Evolutionary conservation across 1,284 basidiomycete genomes (phyloP).

Genomic region (Microbotryum violaceum): DNA sequence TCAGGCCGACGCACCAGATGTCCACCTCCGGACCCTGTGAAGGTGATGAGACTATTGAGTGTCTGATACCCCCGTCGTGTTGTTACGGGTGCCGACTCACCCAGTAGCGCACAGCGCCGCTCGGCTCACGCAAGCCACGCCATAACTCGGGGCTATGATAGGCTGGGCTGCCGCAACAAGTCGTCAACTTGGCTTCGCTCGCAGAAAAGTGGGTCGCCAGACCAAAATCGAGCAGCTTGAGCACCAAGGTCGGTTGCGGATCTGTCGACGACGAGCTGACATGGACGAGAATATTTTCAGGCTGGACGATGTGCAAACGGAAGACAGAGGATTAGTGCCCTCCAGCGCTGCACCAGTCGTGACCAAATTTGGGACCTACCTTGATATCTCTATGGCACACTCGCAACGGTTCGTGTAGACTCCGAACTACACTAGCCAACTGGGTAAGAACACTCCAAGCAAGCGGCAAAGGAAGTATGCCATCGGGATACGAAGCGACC

Average conservation of each 20-base stretch:
- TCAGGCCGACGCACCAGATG: conserved; percentile 52
- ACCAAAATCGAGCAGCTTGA: conserved; percentile 50
- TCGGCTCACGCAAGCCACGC: conserved; percentile 45
- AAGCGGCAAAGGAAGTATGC: conserved; percentile 35
- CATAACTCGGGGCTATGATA: conserved; percentile 50
- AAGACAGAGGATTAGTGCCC: not conserved
- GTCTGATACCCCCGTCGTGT: not conserved
- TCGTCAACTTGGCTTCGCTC: conserved; percentile 50
- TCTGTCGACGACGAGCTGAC: conserved; percentile 37
- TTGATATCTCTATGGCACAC: conserved; percentile 54
- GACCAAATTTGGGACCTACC: conserved; percentile 28
- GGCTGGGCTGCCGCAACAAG: conserved; percentile 48
- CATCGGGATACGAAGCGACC: conserved; percentile 32
- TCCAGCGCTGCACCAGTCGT: not conserved
- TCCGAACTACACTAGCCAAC: conserved; percentile 48
- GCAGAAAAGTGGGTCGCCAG: conserved; percentile 51
- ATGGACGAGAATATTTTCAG: conserved; percentile 45
- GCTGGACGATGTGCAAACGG: conserved; percentile 7
- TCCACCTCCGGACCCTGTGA: conserved; percentile 49
- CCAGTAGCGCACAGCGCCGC: conserved; percentile 48
- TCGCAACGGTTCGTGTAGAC: conserved; percentile 47
- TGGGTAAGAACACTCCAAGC: conserved; percentile 47
- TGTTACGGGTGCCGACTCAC: conserved; percentile 16
- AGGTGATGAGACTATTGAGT: too few species aligned
- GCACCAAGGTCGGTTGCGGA: conserved; percentile 34